Percentiles rank a stretch among this genome's conserved stretches.
Conservation (phyloP, 1,284 basidiomycete species). For the Cryptococcus hybrid region DNA sequence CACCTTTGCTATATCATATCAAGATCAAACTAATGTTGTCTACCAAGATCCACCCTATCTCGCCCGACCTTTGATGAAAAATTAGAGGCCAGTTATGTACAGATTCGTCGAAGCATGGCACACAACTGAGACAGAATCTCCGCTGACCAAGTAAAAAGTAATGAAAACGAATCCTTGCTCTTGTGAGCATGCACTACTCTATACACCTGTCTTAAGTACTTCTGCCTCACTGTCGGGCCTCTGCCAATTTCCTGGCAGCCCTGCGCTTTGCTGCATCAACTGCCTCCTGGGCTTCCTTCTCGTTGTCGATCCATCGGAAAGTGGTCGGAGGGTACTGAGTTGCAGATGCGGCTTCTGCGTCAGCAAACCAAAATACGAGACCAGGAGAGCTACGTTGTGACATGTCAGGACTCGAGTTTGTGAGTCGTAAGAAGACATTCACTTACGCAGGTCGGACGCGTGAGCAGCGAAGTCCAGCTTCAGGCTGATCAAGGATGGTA, state of each 20-base stretch:
- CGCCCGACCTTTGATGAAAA: too few species aligned
- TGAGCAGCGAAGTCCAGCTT: constrained; percentile 77
- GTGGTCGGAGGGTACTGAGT: constrained; percentile 46
- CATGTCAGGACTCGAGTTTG: too few species aligned
- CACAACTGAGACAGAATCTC: too few species aligned
- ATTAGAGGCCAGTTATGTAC: too few species aligned
- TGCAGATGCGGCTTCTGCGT: constrained; percentile 64
- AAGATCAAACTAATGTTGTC: too few species aligned
- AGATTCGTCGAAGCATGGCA: too few species aligned
- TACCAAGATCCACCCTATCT: too few species aligned
- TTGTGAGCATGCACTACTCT: too few species aligned
- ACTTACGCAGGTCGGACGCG: constrained; percentile 68
- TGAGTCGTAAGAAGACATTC: not conserved
- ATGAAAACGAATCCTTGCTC: too few species aligned
- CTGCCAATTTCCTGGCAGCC: constrained; percentile 25
- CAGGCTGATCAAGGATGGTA: constrained; percentile 75
- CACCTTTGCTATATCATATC: too few species aligned
- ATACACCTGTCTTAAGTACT: not conserved
- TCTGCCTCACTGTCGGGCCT: constrained; percentile 6
- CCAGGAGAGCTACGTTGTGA: constrained; percentile 60
- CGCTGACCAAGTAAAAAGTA: too few species aligned
- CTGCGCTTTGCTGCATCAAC: constrained; percentile 39
- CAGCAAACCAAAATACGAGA: constrained; percentile 88
- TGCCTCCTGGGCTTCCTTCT: constrained; percentile 49
- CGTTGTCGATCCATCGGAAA: constrained; percentile 51